Evolutionary conservation across 1,284 basidiomycete genomes (phyloP).

Genomic region (Cutaneotrichosporon cutaneum): DNA sequence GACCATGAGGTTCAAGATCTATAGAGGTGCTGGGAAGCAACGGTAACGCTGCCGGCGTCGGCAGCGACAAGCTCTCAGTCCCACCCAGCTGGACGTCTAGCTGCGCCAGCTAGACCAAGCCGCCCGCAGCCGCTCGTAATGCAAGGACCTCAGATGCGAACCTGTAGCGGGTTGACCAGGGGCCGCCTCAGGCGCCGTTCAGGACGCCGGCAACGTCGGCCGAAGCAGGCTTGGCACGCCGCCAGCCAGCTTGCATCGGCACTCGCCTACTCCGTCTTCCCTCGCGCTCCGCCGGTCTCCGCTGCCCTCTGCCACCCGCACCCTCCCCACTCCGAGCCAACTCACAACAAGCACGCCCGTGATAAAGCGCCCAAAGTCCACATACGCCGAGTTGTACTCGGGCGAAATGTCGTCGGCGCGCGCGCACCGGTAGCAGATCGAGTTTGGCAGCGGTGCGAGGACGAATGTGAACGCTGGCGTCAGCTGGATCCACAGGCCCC

Average conservation of each 20-base stretch:
- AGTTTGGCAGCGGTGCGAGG: conserved; percentile 92
- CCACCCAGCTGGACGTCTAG: neutral
- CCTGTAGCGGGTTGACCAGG: neutral
- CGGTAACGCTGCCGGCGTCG: too few relatives aligned
- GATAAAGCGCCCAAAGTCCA: conserved; percentile 94
- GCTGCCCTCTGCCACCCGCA: neutral
- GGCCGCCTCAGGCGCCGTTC: neutral
- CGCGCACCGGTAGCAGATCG: conserved; percentile 61
- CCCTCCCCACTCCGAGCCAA: conserved; percentile 14
- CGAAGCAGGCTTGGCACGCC: neutral
- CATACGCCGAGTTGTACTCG: conserved; percentile 62
- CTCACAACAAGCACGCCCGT: conserved; percentile 80
- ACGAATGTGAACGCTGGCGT: conserved; percentile 84
- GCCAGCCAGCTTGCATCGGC: neutral
- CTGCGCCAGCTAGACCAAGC: neutral
- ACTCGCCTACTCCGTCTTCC: too few relatives aligned
- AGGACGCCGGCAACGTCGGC: neutral
- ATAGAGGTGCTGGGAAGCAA: too few relatives aligned
- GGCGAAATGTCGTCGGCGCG: conserved; percentile 58
- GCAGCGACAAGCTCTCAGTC: neutral
- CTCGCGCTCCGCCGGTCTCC: neutral
- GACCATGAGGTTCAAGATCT: neutral
- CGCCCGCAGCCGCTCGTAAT: too few relatives aligned
- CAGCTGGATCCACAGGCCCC: neutral
- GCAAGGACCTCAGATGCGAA: neutral